A percentile compares a stretch with the other conserved stretches of the same genome.
Conservation (phyloP, 2,329 filamentous ascomycete genomes). For the Amesomyces nigricolor region DNA sequence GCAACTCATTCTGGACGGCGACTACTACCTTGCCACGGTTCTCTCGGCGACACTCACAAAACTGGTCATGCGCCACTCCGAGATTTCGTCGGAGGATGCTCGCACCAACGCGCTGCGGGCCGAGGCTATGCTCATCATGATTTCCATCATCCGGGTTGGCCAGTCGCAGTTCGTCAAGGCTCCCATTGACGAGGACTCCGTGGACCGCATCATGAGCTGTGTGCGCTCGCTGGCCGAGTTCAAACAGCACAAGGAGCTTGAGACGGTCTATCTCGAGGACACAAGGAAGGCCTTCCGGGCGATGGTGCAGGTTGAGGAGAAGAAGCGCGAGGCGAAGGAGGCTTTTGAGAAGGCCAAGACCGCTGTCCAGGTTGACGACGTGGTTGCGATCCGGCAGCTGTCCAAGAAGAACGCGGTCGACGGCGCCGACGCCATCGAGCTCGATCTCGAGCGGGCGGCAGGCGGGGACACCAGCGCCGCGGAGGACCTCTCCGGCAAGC, state of each 20-base stretch:
- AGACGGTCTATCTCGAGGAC: slow-evolving; percentile 88
- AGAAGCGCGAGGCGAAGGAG: slow-evolving; percentile 93
- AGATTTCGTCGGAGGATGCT: slow-evolving; percentile 78
- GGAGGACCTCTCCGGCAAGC: slow-evolving; percentile 87
- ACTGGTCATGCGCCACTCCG: slow-evolving; percentile 93
- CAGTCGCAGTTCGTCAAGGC: slow-evolving; percentile 99
- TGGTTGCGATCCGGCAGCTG: slow-evolving; percentile 86
- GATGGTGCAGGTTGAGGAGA: slow-evolving; percentile 96
- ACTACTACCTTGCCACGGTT: slow-evolving; percentile 93
- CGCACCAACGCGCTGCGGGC: slow-evolving; percentile 91
- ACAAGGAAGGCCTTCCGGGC: slow-evolving; percentile 92
- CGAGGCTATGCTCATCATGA: slow-evolving; percentile 99
- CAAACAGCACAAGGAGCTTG: slow-evolving; percentile 79
- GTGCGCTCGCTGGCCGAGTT: slow-evolving; percentile 90
- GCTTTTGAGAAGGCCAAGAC: slow-evolving; percentile 89
- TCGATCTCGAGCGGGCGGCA: slow-evolving; percentile 89
- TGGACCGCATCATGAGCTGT: slow-evolving; percentile 98
- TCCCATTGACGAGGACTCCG: slow-evolving; percentile 93
- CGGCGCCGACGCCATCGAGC: slow-evolving; percentile 76
- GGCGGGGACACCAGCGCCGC: slow-evolving; percentile 72
- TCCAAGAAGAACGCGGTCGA: slow-evolving; percentile 84
- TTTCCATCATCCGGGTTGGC: slow-evolving; percentile 94
- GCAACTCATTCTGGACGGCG: slow-evolving; percentile 91
- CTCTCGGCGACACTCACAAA: slow-evolving; percentile 96
- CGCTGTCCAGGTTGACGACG: slow-evolving; percentile 91